Percentiles rank a stretch among this genome's conserved stretches.
phyloP scores from a whole-genome alignment of 257 asterid species.

The Solanum appendiculatum region DNA sequence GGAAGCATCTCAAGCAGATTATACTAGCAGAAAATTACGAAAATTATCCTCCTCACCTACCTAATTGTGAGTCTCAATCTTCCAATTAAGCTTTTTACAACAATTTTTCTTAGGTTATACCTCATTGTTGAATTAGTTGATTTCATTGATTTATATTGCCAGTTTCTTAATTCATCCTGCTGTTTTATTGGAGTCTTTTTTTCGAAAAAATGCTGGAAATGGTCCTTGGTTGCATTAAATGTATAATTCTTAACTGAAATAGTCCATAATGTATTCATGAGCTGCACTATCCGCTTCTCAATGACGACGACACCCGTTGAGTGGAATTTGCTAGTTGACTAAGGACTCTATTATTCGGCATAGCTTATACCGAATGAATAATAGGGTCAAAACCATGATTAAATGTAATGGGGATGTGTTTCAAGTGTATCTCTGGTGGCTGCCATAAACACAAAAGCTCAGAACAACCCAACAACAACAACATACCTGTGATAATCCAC shows the following conservation, averaged over 20 bases:
- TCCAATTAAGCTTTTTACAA: not conserved
- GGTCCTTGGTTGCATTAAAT: not conserved
- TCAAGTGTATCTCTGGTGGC: not conserved
- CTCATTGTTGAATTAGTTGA: not conserved
- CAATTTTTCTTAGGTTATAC: not conserved
- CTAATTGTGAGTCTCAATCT: conserved; percentile 52
- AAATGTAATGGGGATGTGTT: not conserved
- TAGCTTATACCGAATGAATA: not conserved
- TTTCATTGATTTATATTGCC: not conserved
- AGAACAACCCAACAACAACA: not conserved
- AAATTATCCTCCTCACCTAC: conserved; percentile 47
- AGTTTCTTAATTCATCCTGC: not conserved
- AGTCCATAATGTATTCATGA: not conserved
- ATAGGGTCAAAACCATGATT: not conserved
- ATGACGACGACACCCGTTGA: not conserved
- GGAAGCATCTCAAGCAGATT: conserved; percentile 96
- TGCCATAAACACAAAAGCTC: not conserved
- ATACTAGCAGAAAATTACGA: conserved; percentile 85
- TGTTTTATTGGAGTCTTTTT: not conserved
- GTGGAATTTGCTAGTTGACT: not conserved
- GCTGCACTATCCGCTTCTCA: not conserved
- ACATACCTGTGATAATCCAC: not conserved
- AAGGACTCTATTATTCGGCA: not conserved
- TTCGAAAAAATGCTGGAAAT: not conserved
- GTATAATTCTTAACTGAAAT: not conserved